Base-by-base conservation (phyloP, 345 rosid genomes). In the Salix brachista region DNA sequence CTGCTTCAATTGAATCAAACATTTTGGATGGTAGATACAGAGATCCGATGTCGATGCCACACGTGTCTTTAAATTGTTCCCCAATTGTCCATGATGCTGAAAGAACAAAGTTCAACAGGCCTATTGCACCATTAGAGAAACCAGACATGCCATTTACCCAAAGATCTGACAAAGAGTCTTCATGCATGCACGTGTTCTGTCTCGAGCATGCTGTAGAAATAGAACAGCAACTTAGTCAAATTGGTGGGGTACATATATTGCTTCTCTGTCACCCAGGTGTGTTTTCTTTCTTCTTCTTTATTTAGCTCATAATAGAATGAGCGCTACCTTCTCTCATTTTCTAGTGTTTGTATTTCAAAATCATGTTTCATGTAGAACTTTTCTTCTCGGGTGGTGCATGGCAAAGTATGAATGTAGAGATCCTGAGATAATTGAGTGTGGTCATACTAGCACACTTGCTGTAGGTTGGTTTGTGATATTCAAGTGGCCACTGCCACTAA, bases 171-270 rank as follows among this genome's bases (percentile, higher is more conserved):
- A 94, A 91, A 64, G 97, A 92, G 83, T 90, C 97, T 76, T 93
- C 90, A 75, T 90, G 89, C 58, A 61, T 90, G 88, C 97, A 96
- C 75, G 89, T 96, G 56, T 96, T 96, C 85, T 96, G 99, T 85
- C 98, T 96, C 73, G 93, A 96, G 89, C 98, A 96, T 83, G 99
- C 99, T 78, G 83, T 90, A 25, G 97, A 93, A 84, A 92, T 92
- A 66, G 97, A 93, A 77, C 87, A 96, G 83, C 95, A 80, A 83
- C 91, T 96, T 69, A 87, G 83, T 37, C 83, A 82, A 71, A 85
- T 91, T n/a, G 97, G 99, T 77, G 99, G 98, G 52, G 94, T 86
- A 73, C 76, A 90, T 78, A 82, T 93, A 66, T 87, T 86, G 80
- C 94, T 93, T 72, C 87, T 96, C 67, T 93, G 99, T 80, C 98